Evolutionary conservation across 2,329 filamentous ascomycete species (phyloP).

Genomic region (Cladosporium sp.): DNA sequence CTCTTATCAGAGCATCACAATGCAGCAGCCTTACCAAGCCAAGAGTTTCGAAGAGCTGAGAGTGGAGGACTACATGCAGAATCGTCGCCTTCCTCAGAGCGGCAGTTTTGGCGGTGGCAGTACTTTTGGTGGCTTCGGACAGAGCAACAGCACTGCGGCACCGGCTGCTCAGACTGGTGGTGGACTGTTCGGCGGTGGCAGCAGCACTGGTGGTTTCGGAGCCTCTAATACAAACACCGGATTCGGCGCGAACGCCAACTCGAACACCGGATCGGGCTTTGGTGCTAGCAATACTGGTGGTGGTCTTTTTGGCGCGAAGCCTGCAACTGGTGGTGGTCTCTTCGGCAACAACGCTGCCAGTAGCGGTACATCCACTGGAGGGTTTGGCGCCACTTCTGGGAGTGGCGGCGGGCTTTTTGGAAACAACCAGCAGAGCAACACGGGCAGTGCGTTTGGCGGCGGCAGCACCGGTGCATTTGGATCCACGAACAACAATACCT

Average conservation of each 20-base stretch:
- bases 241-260: conserved; percentile 21
- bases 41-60: conserved; percentile 70
- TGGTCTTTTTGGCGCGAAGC: conserved; percentile 33
- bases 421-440: conserved; percentile 10
- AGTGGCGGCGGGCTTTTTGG: conserved; percentile 14
- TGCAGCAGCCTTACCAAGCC: conserved; percentile 75
- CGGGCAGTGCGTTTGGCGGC: conserved; percentile 6
- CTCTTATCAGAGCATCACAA: conserved; percentile 72
- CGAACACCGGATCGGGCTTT: conserved; percentile 22
- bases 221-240: conserved; percentile 26
- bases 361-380: conserved; percentile 10
- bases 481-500: conserved; percentile 6
- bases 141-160: conserved; percentile 31
- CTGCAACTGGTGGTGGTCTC: conserved; percentile 23
- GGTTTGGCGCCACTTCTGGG: conserved; percentile 10
- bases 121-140: conserved; percentile 48
- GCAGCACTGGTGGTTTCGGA: conserved; percentile 30
- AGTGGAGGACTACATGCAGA: conserved; percentile 80
- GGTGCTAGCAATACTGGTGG: conserved; percentile 22
- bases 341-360: conserved; percentile 26
- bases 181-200: conserved; percentile 28
- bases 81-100: conserved; percentile 73
- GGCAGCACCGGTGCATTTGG: conserved; percentile 1
- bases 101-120: conserved; percentile 65
- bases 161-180: conserved; percentile 22